Percentiles rank a stretch among this genome's conserved stretches.
Conservation (phyloP, 345 rosid genomes). For the Noccaea bulbosa region DNA sequence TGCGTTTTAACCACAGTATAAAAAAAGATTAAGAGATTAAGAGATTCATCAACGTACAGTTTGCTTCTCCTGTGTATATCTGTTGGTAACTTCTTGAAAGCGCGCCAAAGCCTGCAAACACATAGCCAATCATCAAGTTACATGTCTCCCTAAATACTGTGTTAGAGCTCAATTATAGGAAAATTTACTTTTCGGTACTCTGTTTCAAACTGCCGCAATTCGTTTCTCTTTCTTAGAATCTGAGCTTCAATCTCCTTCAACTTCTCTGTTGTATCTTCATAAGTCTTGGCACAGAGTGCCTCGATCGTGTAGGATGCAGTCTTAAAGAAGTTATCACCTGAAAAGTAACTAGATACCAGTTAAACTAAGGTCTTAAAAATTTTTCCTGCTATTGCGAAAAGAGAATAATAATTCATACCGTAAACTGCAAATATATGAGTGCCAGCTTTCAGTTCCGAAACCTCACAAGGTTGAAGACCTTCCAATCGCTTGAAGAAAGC, state of each 20-base stretch:
- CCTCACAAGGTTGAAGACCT: constrained; percentile 99
- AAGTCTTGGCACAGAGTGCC: constrained; percentile 88
- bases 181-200: constrained; percentile 87
- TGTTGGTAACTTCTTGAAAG: constrained; percentile 95
- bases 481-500: constrained; percentile 97
- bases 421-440: constrained; percentile 98
- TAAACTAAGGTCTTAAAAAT: constrained; percentile 17
- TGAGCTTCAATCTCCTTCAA: constrained; percentile 90
- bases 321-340: constrained; percentile 98
- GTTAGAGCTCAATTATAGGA: not conserved
- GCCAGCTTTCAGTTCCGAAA: constrained; percentile 93
- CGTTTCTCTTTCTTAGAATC: constrained; percentile 87
- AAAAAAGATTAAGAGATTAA: constrained; percentile 1
- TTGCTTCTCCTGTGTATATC: constrained; percentile 91
- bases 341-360: constrained; percentile 36
- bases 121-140: constrained; percentile 17
- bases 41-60: constrained; percentile 54
- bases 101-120: constrained; percentile 80
- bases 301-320: constrained; percentile 90
- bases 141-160: constrained; percentile 8
- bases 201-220: constrained; percentile 89
- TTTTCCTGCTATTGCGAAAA: not conserved
- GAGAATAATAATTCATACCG: constrained; percentile 55
- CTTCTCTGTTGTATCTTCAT: constrained; percentile 76
- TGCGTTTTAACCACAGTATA: not conserved